Conservation (phyloP, 169 alveolate genomes). For the Perkinsus marinus region DNA sequence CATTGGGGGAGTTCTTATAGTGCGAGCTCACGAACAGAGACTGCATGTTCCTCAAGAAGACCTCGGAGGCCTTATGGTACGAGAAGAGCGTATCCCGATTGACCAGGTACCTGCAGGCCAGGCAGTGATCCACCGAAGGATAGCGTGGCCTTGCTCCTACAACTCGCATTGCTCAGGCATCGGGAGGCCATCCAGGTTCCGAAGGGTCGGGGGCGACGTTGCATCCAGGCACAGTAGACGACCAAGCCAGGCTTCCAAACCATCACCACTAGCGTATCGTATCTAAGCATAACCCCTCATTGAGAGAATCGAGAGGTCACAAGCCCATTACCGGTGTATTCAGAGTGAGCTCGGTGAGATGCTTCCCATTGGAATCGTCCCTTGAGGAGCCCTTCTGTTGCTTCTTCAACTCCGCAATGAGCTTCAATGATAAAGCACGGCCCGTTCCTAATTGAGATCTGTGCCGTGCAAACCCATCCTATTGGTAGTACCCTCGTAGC, state of each 20-base stretch:
- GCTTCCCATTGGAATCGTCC: constrained; percentile 15
- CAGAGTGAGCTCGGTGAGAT: constrained; percentile 18
- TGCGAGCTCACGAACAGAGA: constrained; percentile 91
- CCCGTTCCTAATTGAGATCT: constrained; percentile 70
- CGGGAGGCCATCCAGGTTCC: constrained; percentile 52
- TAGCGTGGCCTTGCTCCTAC: too few species aligned
- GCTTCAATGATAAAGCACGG: constrained; percentile 88
- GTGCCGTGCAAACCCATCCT: background rate
- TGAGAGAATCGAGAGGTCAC: too few species aligned
- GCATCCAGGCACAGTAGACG: constrained; percentile 86
- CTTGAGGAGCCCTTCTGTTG: constrained; percentile 17
- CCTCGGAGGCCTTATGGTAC: constrained; percentile 89
- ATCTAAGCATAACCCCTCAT: too few species aligned
- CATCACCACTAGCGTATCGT: constrained; percentile 91
- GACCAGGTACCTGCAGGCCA: constrained; percentile 49
- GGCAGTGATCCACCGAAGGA: too few species aligned
- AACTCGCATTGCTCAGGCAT: constrained; percentile 84
- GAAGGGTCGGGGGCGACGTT: constrained; percentile 59
- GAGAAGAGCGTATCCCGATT: constrained; percentile 94
- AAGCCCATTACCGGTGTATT: constrained; percentile 10
- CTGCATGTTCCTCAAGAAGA: constrained; percentile 82
- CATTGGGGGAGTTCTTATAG: constrained; percentile 98
- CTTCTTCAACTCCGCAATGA: constrained; percentile 72
- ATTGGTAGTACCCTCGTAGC: constrained; percentile 82
- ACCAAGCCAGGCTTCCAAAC: constrained; percentile 93